These are phyloP conservation scores for Huntiella moniliformis DNA, from an alignment of 2,329 filamentous ascomycete species.

Conservation along the genomic window DNA sequence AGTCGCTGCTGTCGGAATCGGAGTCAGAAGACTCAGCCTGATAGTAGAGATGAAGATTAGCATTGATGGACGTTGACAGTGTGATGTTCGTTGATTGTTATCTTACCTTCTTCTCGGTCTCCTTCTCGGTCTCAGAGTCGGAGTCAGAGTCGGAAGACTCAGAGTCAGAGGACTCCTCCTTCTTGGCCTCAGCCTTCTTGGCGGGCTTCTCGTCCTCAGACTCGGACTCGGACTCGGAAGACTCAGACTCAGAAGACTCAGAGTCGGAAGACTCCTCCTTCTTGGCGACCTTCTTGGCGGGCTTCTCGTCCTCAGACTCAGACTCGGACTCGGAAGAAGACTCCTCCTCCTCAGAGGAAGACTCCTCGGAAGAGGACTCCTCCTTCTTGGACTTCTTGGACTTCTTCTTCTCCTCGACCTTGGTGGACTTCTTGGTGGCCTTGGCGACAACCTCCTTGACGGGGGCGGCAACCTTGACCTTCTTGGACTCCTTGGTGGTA, in stretches of 20 bases:
- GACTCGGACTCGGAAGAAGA: conserved; percentile 18
- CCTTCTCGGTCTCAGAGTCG: conserved; percentile 17
- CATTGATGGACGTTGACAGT: background rate
- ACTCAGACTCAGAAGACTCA: conserved; percentile 18
- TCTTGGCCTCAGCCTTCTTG: conserved; percentile 10
- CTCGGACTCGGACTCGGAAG: conserved; percentile 22
- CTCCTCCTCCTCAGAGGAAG: conserved; percentile 18
- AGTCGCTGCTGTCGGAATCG: conserved; percentile 18
- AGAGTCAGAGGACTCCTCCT: conserved; percentile 16
- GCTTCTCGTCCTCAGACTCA: conserved; percentile 18
- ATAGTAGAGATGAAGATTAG: conserved; percentile 16
- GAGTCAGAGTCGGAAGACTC: conserved; percentile 18
- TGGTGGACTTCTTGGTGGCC: conserved; percentile 38
- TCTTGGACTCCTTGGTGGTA: conserved; percentile 28
- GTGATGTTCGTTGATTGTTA: background rate
- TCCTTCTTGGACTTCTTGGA: conserved; percentile 25
- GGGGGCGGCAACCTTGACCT: conserved; percentile 28
- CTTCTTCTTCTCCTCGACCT: conserved; percentile 21
- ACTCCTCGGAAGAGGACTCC: conserved; percentile 23
- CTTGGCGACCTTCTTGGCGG: conserved; percentile 30
- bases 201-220: conserved; percentile 21
- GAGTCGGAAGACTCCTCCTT: conserved; percentile 26
- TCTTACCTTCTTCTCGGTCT: conserved; percentile 15
- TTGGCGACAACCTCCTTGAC: conserved; percentile 32
- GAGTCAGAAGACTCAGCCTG: conserved; percentile 17